Evolutionary conservation across 163 green algal species (phyloP), one percentile per base, ranked within the genome.

Genomic region (Prototheca cutis): DNA sequence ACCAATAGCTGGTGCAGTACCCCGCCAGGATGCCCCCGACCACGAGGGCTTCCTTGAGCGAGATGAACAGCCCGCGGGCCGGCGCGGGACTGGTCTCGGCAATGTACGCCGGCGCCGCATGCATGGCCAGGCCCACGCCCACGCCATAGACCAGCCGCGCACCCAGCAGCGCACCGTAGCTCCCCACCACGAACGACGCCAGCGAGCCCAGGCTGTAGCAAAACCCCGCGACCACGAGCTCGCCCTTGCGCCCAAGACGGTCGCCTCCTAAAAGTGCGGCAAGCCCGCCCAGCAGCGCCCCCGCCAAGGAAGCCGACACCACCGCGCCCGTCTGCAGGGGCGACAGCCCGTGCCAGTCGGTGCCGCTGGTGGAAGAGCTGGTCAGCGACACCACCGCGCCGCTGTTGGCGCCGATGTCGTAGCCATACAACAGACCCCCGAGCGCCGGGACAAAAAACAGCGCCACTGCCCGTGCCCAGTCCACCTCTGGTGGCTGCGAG

Each of bases 31-130:
- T 95, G 61, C 89, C 89, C 3, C 60, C 68, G 45, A 95, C 87
- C 58, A 94, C 88, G 45, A 81, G 71, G 6, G 48, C 75, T 60
- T 93, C 87, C 70, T 95, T 95, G 36, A 93, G 68, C 19, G 68
- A 83, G 53, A 96, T 87, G 7, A 95, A 75, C 55, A 85, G 68
- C 13, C 89, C 89, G 0, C 89, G 58, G n/a, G 90, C 75, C 10
- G 27, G 58, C 4, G 75, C 56, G 19, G 87, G 65, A 23, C 58
- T 62, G 0, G 83, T 89, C 65, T 91, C 83, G 27, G 69, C 69
- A 36, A 96, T 96, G 81, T 96, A 96, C 21, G 92, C 80, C 0
- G 89, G 89, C 4, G 87, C 89, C 10, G 75, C 85, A 67, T 96
- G 89, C 89, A 95, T 95, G 17, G 84, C 88, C 31, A 94, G 78